Base-by-base conservation (phyloP, 1,284 basidiomycete species). In the Moesziomyces globuligerus region DNA sequence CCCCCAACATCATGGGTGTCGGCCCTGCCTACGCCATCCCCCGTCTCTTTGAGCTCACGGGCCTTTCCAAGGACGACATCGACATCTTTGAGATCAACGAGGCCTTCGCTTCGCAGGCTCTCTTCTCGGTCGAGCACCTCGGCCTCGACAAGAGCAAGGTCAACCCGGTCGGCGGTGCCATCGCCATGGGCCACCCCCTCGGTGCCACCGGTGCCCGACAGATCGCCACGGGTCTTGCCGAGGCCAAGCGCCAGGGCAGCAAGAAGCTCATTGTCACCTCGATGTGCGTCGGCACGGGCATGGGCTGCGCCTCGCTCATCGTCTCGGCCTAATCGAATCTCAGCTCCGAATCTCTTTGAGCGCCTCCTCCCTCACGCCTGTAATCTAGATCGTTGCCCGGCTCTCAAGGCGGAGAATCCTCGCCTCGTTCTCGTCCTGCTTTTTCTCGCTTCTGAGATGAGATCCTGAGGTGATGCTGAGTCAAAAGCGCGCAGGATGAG, bases 211-310 rank as follows among this genome's bases (percentile, higher is more conserved):
- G 91, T 36, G 85, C 89, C 24, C 89, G 93, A 28, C 92, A 93
- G 83, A 88, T 92, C 32, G 90, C 91, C 9, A 94, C 93, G 4
- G 92, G 90, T 17, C 86, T 93, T 7, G 87, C 89, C 4, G 89
- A 94, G 81, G 86, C 93, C 41, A 88, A 88, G 75, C 86, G 91
- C 36, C 86, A 85, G 58, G 86, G 89, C 58, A 87, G 86, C 37
- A 86, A 87, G 58, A 68, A 79, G 70, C 49, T 79, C 58, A 66
- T 78, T 25, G 90, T 89, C 77, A 84, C 91, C 0, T 91, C 89
- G 62, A 94, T 94, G 93, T 94, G 92, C 79, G 86, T 94, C 47
- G 93, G 92, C 25, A 90, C 89, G 73, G 91, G 74, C 17, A 93
- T 93, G 91, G 92, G 92, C 17, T 91, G 90, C 37, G 92, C 91